Evolutionary conservation across 2,329 filamentous ascomycete genomes (phyloP).

Genomic region (Ceratocystis papillata): DNA sequence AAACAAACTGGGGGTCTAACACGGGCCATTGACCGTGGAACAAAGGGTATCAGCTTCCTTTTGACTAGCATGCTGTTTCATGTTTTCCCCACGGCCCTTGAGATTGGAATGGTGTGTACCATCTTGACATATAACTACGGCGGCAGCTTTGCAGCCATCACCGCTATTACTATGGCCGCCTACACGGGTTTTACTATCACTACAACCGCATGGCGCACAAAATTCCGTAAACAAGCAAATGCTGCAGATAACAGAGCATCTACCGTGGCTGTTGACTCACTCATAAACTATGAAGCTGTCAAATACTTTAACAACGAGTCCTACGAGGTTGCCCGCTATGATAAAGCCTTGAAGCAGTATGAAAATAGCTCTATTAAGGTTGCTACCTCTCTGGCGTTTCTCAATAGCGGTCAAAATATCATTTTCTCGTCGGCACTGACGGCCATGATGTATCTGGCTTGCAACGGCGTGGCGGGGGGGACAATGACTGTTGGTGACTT

Average conservation of each 20-base stretch:
- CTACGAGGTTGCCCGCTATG: conserved; percentile 84
- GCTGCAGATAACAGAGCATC: conserved; percentile 92
- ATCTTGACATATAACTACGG: conserved; percentile 97
- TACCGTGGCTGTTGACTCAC: conserved; percentile 86
- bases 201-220: conserved; percentile 94
- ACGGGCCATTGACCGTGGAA: conserved; percentile 87
- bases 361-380: conserved; percentile 95
- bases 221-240: conserved; percentile 89
- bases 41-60: conserved; percentile 95
- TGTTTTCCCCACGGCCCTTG: conserved; percentile 81
- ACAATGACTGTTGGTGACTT: conserved; percentile 83
- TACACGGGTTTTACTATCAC: conserved; percentile 96
- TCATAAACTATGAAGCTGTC: conserved; percentile 98
- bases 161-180: conserved; percentile 76
- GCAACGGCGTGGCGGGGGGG: conserved; percentile 74
- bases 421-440: conserved; percentile 93
- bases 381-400: conserved; percentile 78
- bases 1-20: conserved; percentile 93
- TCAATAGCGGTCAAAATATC: conserved; percentile 91
- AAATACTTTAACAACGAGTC: conserved; percentile 99
- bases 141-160: conserved; percentile 81
- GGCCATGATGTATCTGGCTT: conserved; percentile 95
- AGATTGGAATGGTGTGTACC: conserved; percentile 91
- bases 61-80: conserved; percentile 98
- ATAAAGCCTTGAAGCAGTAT: conserved; percentile 73